These are phyloP conservation scores for Curvularia eragrostidis DNA, from an alignment of 2,329 filamentous ascomycete species.

Conservation along the genomic window DNA sequence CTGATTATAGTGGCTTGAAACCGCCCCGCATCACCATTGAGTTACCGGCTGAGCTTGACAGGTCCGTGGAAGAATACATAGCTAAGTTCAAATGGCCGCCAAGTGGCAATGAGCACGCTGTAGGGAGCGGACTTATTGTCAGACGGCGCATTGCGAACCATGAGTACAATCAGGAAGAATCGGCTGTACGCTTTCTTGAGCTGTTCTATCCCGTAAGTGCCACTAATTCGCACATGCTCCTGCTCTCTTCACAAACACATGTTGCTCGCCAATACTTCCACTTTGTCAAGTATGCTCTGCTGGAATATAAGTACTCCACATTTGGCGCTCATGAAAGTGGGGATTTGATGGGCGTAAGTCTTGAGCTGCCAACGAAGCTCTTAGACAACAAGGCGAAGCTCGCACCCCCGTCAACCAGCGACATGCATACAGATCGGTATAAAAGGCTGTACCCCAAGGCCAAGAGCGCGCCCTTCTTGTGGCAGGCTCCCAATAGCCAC, in stretches of 20 bases:
- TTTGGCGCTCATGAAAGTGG: constrained; percentile 55
- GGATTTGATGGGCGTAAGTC: constrained; percentile 76
- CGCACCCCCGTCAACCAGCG: constrained; percentile 50
- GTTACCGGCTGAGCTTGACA: constrained; percentile 74
- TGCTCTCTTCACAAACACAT: constrained; percentile 82
- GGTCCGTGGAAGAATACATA: constrained; percentile 68
- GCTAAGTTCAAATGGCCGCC: constrained; percentile 71
- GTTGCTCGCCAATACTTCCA: constrained; percentile 83
- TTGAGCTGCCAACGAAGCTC: constrained; percentile 72
- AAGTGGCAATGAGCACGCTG: constrained; percentile 49
- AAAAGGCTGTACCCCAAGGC: constrained; percentile 36
- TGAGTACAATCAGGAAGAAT: constrained; percentile 69
- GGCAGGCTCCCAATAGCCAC: constrained; percentile 83
- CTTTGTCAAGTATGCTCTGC: constrained; percentile 78
- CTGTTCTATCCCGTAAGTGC: constrained; percentile 80
- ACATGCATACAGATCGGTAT: constrained; percentile 49
- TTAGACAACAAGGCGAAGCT: constrained; percentile 68
- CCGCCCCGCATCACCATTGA: constrained; percentile 83
- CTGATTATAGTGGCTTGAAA: constrained; percentile 75
- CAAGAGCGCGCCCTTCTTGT: constrained; percentile 70
- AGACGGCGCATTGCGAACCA: constrained; percentile 73
- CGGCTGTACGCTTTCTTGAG: constrained; percentile 78
- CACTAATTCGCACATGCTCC: constrained; percentile 74
- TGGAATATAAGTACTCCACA: constrained; percentile 78
- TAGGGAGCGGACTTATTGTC: constrained; percentile 64